Evolutionary conservation across 2,329 filamentous ascomycete species (phyloP).

Genomic region (Kalmusia sp.): DNA sequence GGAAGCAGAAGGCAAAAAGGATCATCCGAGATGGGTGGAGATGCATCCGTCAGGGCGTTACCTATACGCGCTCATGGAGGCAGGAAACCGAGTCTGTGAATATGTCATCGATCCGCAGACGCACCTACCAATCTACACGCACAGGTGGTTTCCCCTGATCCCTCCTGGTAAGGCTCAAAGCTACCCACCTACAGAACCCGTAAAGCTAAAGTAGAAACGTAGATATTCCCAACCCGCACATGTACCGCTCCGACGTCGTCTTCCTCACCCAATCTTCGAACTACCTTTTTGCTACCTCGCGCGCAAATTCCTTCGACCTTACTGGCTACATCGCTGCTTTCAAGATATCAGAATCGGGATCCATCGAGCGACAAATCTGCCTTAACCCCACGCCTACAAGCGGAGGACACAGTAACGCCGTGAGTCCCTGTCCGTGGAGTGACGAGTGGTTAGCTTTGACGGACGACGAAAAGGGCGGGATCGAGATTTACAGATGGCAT

Average conservation of each 20-base stretch:
- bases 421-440: constrained; percentile 81
- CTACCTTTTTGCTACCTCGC: constrained; percentile 85
- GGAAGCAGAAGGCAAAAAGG: constrained; percentile 71
- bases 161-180: constrained; percentile 69
- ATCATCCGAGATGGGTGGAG: constrained; percentile 89
- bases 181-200: too few relatives aligned
- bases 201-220: not conserved
- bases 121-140: constrained; percentile 79
- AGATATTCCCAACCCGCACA: constrained; percentile 59
- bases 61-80: constrained; percentile 88
- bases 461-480: constrained; percentile 84
- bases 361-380: constrained; percentile 79
- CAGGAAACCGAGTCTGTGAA: constrained; percentile 82
- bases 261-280: constrained; percentile 71
- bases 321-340: constrained; percentile 87
- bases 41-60: constrained; percentile 80
- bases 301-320: constrained; percentile 76
- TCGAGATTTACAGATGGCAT: constrained; percentile 88
- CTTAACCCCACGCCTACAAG: constrained; percentile 86
- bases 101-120: constrained; percentile 79
- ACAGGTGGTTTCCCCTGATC: constrained; percentile 78
- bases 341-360: constrained; percentile 70
- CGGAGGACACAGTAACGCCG: constrained; percentile 87
- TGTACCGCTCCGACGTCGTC: constrained; percentile 88
- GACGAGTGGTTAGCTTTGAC: constrained; percentile 92